Base-by-base conservation (phyloP, 2,329 filamentous ascomycete species). In the Botrytis tulipae region DNA sequence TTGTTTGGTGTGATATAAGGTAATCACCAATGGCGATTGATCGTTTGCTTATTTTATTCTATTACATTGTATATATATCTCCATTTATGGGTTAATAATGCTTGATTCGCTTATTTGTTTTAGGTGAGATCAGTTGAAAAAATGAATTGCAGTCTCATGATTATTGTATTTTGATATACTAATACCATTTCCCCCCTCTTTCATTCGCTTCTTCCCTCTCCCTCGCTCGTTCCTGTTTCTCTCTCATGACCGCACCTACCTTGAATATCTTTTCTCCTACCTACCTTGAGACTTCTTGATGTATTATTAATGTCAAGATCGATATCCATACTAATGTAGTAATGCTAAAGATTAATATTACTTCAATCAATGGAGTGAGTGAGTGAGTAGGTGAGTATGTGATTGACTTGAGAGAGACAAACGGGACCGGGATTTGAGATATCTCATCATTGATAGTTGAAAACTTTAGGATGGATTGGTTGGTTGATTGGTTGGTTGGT, bases 311-410 rank as follows among this genome's bases (percentile, higher is more conserved):
- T 48, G 10, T 48, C 46, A 20, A 46, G 7, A 46, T 22, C 8
- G 5, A 16, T 16, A n/a, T 3, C 2, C 0, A 7, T 54, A n/a
- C 20, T 25, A n/a, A n/a, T n/a, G n/a, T n/a, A n/a, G n/a, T n/a
- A n/a, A n/a, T n/a, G n/a, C n/a, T n/a, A 25, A 4, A 10, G 22
- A 48, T 48, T 8, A 7, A 7, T 54, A 7, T 54, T 0, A 54
- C 48, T 54, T n/a, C 12, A 54, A n/a, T 54, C 12, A n/a, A 12
- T 54, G 3, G 6, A 14, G 5, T n/a, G 48, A 7, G 2, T 54
- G 48, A 7, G 5, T 14, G 25, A 16, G 22, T 14, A 10, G 0
- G 1, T 51, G 48, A 51, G 48, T 35, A 35, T 35, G 35, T 25
- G 8, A 48, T 20, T 48, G 44, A n/a, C 9, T n/a, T 51, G 48